Evolutionary conservation across 1,139 yeast genomes (phyloP), one percentile per base, ranked within the genome.

Genomic region (Saccharomycopsis hybrid): DNA sequence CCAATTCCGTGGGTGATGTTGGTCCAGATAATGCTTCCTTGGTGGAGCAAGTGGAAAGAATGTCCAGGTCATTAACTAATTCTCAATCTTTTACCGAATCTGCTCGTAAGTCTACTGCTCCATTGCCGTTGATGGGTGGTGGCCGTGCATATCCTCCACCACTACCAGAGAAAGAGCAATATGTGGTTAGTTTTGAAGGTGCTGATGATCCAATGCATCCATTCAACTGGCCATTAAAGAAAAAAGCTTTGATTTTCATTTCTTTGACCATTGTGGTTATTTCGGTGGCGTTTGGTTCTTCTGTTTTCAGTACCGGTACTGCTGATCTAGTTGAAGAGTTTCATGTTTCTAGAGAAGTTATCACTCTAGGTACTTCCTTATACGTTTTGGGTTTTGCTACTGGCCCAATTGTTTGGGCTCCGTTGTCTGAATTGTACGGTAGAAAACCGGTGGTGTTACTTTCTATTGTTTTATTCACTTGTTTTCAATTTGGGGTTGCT

Each of bases 381-480:
- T 87, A 77, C 59, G 95, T 87, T 25, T 61, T 83, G 42, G 95
- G 95, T 25, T 85, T 85, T 64, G 95, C 94, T 0, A 74, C 84
- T 0, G 95, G 95, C 18, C 95, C 95, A 5, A 69, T 85, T 38
- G 58, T 85, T 39, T 86, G 86, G 80, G 95, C 92, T 25, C 95
- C 95, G 3, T 62, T 85, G 43, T 82, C 90, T 5, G 95, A 85
- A 63, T 62, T 83, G 47, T 81, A 73, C 58, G 95, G 96, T 47
- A 76, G 95, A 64, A 76, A 76, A 60, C 64, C 71, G 2, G 79
- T 85, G 8, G 57, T 84, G 46, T 54, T 82, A 1, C 54, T 76
- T 1, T 77, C 88, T 1, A 62, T 74, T 8, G 68, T 85, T 38
- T 76, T 83, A 1, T 78, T 76, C 60, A 68, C 76, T 29, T 61